Evolutionary conservation across 2,329 filamentous ascomycete species (phyloP), one percentile per base, ranked within the genome.

Genomic region (Phyllachora maydis): DNA sequence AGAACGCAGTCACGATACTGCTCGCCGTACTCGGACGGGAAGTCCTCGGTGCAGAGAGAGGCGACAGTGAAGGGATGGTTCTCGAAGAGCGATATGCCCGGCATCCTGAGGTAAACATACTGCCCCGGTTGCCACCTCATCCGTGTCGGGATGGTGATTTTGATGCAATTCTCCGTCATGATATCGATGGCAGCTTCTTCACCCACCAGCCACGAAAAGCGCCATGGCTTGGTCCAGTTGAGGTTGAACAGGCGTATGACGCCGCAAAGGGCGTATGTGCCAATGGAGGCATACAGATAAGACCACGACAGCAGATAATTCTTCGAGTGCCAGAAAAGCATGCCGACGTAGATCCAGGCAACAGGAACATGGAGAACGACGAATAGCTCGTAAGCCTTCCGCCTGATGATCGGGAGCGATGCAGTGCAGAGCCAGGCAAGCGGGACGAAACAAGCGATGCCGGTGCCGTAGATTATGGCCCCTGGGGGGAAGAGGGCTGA

Each of bases 31-130:
- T 79, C 75, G 1, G 83, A 92, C 1, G 82, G 81, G 30, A 93
- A 91, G 41, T 92, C 82, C 21, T 90, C 76, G 40, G 78, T 90
- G 48, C 82, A 93, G 6, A 92, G 59, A 1, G 82, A 93, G 3
- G 85, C 71, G 26, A 95, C 83, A 0, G 88, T 95, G 42, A 95
- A 95, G 0, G 85, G 85, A 37, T 95, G 88, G 35, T 91, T 93
- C 34, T 92, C 79, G 28, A 93, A 70, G 2, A 90, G 46, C 0
- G 82, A 83, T 35, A 95, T 82, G 2, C 79, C 79, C 0, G 85
- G 85, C 73, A 95, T 91, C 24, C 85, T 70, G 11, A 95, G 59
- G 42, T 93, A 95, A 11, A 93, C 76, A 36, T 90, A 93, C 46
- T 95, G 88, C 4, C 85, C 88, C 1, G 85, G 82, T 40, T 69